Base-by-base conservation (phyloP, 441 rosid genomes). In the Hypseocharis bilobata region DNA sequence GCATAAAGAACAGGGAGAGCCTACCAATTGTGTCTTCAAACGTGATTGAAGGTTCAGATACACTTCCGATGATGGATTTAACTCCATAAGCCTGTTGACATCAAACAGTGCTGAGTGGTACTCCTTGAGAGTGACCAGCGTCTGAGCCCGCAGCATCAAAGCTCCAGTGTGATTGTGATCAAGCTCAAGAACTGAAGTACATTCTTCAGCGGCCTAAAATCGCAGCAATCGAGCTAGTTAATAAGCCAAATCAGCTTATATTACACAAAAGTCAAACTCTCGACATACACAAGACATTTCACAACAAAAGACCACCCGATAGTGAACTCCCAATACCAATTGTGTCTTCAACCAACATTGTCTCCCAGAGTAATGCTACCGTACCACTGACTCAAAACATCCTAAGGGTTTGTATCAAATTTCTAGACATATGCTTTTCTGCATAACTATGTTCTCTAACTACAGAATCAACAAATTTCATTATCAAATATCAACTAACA, bases 141-240 rank as follows among this genome's bases (percentile, higher is more conserved):
- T 91, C 79, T 89, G 98, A 0, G 98, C 93, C 59, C 98, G 85
- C 26, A 92, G 77, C 96, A 89, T 89, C 80, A 92, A 62, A 0
- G 98, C 98, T 51, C 98, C 98, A 4, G 89, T 82, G 67, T 92
- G 98, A 2, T 87, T 71, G 69, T 80, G 82, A 74, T 92, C 98
- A 56, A 92, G 96, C 86, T 88, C 93, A 10, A 92, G 95, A 75
- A 89, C 96, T 7, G 95, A 85, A 0, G 91, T 85, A 62, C 98
- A 92, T 59, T 92, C 98, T 57, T 84, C 91, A 32, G 93, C 96
- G 0, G 98, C 95, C 98, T 92, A 70, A 49, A 59, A 70, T 34
- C 19, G 57, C 62, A 60, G 19, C 17, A 64, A 62, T 0, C 63
- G 62, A 25, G 19, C 68, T 54, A 69, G n/a, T 52, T 34, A 14